A percentile compares a stretch with the other conserved stretches of the same genome.
phyloP scores from a whole-genome alignment of 768 basidiomycete genomes.

The Megacollybia marginata region DNA sequence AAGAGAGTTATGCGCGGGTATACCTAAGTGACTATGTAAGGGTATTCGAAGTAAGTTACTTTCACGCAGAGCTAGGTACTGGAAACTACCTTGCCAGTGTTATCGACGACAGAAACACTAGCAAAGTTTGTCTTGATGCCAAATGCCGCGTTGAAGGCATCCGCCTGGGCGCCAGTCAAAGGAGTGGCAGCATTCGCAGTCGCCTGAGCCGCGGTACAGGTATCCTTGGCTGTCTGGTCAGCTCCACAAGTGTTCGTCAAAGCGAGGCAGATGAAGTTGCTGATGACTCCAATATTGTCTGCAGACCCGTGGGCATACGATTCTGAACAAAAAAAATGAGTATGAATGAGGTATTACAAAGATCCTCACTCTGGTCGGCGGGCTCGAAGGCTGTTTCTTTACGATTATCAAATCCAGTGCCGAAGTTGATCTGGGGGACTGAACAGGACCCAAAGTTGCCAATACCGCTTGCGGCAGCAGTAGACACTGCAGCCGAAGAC shows the following conservation, averaged over 20 bases:
- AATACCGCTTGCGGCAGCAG: constrained; percentile 15
- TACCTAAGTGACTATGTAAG: too few species aligned
- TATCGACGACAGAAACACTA: constrained; percentile 31
- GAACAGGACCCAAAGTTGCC: constrained; percentile 47
- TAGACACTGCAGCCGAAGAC: constrained; percentile 12
- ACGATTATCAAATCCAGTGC: constrained; percentile 43
- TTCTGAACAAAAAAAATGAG: constrained; percentile 17
- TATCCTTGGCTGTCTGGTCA: constrained; percentile 42
- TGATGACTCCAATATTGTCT: constrained; percentile 53
- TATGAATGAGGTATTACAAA: too few species aligned
- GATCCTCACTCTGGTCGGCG: constrained; percentile 30
- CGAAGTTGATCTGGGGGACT: constrained; percentile 49
- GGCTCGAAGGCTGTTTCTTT: constrained; percentile 51
- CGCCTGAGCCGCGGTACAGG: constrained; percentile 32
- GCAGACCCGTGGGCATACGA: constrained; percentile 54
- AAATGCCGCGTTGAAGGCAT: constrained; percentile 55
- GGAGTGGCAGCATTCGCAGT: constrained; percentile 35
- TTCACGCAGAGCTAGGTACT: too few species aligned
- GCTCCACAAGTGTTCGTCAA: constrained; percentile 48
- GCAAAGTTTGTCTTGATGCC: constrained; percentile 48
- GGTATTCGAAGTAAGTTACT: too few species aligned
- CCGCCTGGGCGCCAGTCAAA: constrained; percentile 47
- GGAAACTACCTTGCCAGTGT: constrained; percentile 30
- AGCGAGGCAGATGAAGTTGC: constrained; percentile 50
- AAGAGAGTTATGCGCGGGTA: too few species aligned